phyloP scores from a whole-genome alignment of 176 grass and related monocot genomes.

The Alopecurus myosuroides region DNA sequence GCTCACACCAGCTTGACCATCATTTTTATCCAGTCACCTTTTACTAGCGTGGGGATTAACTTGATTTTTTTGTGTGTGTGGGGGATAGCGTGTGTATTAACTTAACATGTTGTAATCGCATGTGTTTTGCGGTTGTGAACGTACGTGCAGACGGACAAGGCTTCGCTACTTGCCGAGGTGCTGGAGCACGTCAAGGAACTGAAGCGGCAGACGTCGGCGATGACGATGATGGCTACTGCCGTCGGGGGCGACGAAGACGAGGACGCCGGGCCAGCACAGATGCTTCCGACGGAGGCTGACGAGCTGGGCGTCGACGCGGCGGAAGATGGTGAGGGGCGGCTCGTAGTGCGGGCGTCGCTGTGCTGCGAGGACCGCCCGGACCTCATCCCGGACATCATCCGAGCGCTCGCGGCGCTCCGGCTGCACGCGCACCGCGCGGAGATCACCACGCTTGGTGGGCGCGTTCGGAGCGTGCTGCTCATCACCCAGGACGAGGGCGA shows the following conservation, averaged over 20 bases:
- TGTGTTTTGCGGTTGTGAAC: neutral
- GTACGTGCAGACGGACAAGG: slow-evolving; percentile 78
- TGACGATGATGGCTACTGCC: slow-evolving; percentile 43
- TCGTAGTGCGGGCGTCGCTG: slow-evolving; percentile 71
- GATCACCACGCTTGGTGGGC: slow-evolving; percentile 85
- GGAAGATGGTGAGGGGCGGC: slow-evolving; percentile 43
- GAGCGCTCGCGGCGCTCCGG: slow-evolving; percentile 59
- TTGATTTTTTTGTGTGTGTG: too few species aligned
- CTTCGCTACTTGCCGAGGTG: slow-evolving; percentile 92
- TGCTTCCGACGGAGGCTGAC: slow-evolving; percentile 87
- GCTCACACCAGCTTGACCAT: slow-evolving; percentile 30
- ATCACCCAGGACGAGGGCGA: slow-evolving; percentile 44
- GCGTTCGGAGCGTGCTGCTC: slow-evolving; percentile 86
- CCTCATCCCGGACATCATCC: slow-evolving; percentile 82
- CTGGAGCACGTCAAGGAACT: slow-evolving; percentile 96
- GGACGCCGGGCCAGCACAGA: neutral
- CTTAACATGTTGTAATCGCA: neutral
- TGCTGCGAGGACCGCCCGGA: slow-evolving; percentile 95
- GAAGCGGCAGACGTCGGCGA: slow-evolving; percentile 83
- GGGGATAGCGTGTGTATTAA: neutral
- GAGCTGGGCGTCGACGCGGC: slow-evolving; percentile 71
- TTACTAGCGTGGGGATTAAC: neutral
- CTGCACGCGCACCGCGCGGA: slow-evolving; percentile 70
- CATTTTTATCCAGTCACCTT: neutral
- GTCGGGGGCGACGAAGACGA: neutral